These are phyloP conservation scores for Senecio squalidus DNA, from an alignment of 140 eudicot species.

Conservation along the genomic window DNA sequence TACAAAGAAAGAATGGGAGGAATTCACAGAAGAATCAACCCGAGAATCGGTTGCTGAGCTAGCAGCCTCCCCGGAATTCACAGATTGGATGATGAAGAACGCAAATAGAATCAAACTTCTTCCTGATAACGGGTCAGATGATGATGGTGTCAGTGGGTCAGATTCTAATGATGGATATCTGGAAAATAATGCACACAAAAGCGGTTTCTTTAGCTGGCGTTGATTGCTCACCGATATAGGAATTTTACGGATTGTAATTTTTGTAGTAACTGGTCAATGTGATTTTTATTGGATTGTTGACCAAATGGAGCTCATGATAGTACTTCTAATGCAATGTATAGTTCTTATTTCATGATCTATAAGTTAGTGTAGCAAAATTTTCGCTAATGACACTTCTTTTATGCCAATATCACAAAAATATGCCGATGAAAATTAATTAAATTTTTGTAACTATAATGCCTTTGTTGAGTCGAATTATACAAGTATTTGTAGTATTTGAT, in stretches of 20 bases:
- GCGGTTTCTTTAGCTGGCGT: constrained; percentile 41
- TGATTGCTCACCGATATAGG: not conserved
- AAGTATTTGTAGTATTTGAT: too few relatives aligned
- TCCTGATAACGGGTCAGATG: constrained; percentile 53
- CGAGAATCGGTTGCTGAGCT: constrained; percentile 61
- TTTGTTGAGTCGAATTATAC: too few relatives aligned
- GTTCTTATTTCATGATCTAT: not conserved
- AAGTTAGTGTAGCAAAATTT: not conserved
- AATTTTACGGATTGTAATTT: not conserved
- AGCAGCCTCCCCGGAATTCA: constrained; percentile 81
- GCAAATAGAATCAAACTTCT: constrained; percentile 55
- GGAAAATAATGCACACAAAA: constrained; percentile 30
- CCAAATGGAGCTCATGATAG: not conserved
- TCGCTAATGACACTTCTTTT: not conserved
- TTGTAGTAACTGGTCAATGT: constrained; percentile 6
- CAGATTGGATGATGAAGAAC: constrained; percentile 68
- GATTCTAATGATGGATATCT: constrained; percentile 62
- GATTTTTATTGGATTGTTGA: not conserved
- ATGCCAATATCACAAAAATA: too few relatives aligned
- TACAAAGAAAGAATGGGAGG: constrained; percentile 70
- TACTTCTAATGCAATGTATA: constrained; percentile 5
- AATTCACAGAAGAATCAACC: constrained; percentile 72
- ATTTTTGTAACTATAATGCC: too few relatives aligned
- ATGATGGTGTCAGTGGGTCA: constrained; percentile 52
- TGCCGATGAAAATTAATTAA: too few relatives aligned